Conservation (phyloP, 2,329 filamentous ascomycete species). For the Nothophaeocryptopus gaeumannii region DNA sequence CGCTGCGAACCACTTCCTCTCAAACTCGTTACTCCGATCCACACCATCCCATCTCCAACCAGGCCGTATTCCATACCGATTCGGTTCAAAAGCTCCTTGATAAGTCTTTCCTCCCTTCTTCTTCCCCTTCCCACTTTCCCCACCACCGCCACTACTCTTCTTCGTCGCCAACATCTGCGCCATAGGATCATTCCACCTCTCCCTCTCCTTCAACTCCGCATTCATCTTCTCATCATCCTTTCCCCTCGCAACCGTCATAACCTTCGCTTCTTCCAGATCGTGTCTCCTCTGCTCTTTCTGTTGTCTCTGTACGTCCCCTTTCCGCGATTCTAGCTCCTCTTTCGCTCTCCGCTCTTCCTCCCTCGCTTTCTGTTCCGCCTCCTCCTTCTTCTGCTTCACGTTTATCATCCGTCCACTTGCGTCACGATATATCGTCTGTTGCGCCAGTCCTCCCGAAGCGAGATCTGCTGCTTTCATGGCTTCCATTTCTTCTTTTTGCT, state of each 20-base stretch:
- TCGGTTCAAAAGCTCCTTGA: constrained; percentile 75
- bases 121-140: constrained; percentile 56
- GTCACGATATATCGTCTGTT: constrained; percentile 92
- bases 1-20: constrained; percentile 87
- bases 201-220: constrained; percentile 68
- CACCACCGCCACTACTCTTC: constrained; percentile 56
- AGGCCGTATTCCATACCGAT: constrained; percentile 88
- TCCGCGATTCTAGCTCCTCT: constrained; percentile 66
- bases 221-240: constrained; percentile 89
- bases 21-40: constrained; percentile 88
- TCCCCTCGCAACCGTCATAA: constrained; percentile 73
- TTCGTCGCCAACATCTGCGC: constrained; percentile 67
- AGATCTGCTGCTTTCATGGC: constrained; percentile 48
- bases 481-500: constrained; percentile 61
- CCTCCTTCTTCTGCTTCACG: constrained; percentile 82
- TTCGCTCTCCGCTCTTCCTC: constrained; percentile 64
- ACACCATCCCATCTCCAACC: constrained; percentile 97
- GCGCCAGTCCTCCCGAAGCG: constrained; percentile 47
- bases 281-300: constrained; percentile 64
- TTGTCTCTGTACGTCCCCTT: constrained; percentile 79
- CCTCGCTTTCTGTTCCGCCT: constrained; percentile 75
- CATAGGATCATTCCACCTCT: constrained; percentile 94
- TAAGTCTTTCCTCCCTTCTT: constrained; percentile 59
- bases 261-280: constrained; percentile 73
- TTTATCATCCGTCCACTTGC: constrained; percentile 94